Conservation (phyloP, 805 yeast species). For the Limtongia smithiae region DNA sequence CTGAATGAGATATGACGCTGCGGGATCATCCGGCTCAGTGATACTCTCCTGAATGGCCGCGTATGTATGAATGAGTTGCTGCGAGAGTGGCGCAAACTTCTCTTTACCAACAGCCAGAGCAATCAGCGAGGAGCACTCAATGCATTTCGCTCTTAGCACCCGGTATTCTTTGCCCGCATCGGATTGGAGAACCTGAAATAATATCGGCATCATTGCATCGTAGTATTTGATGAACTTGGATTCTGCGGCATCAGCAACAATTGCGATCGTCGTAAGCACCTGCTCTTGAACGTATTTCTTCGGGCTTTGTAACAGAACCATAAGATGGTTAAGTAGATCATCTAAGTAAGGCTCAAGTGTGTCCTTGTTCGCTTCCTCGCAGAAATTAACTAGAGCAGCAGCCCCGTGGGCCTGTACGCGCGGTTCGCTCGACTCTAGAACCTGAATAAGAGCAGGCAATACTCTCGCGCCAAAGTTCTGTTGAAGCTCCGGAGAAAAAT, state of each 20-base stretch:
- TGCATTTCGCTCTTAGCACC: slow-evolving; percentile 82
- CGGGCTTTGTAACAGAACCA: slow-evolving; percentile 75
- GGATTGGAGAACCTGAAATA: slow-evolving; percentile 67
- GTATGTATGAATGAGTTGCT: slow-evolving; percentile 67
- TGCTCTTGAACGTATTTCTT: slow-evolving; percentile 95
- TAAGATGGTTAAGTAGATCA: slow-evolving; percentile 64
- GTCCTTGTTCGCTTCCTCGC: slow-evolving; percentile 86
- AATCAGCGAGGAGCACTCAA: slow-evolving; percentile 91
- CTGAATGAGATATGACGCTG: slow-evolving; percentile 79
- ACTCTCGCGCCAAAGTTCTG: slow-evolving; percentile 72
- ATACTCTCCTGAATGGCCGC: slow-evolving; percentile 60
- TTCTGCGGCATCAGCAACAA: slow-evolving; percentile 95
- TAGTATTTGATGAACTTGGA: slow-evolving; percentile 83
- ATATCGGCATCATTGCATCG: slow-evolving; percentile 88
- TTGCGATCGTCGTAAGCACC: slow-evolving; percentile 92
- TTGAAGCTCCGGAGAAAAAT: slow-evolving; percentile 79
- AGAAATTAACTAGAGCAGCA: slow-evolving; percentile 93
- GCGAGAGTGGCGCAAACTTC: slow-evolving; percentile 71
- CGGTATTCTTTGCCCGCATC: slow-evolving; percentile 78
- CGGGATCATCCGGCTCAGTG: slow-evolving; percentile 75
- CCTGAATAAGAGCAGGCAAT: slow-evolving; percentile 83
- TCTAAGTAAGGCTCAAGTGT: slow-evolving; percentile 91
- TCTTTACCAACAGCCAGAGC: slow-evolving; percentile 94
- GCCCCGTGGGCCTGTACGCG: slow-evolving; percentile 98
- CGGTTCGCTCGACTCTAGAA: slow-evolving; percentile 67